Evolutionary conservation across 2,329 filamentous ascomycete genomes (phyloP).

Genomic region (Neurospora sp.): DNA sequence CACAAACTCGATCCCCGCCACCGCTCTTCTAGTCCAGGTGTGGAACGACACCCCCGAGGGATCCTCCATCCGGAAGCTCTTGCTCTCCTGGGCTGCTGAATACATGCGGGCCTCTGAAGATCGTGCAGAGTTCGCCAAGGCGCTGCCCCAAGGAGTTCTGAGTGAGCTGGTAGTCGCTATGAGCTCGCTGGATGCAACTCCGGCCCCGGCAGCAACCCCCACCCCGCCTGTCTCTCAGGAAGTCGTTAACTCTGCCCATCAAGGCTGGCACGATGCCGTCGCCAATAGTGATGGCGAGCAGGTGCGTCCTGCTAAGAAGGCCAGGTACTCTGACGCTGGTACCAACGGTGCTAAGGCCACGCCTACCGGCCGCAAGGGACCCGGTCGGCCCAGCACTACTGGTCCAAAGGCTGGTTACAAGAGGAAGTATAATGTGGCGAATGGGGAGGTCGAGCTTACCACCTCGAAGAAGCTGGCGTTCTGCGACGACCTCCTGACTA

Average conservation of each 20-base stretch:
- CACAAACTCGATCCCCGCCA: slow-evolving; percentile 46
- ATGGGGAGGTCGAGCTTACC: slow-evolving; percentile 22
- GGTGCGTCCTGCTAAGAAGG: slow-evolving; percentile 28
- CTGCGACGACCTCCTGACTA: slow-evolving; percentile 45
- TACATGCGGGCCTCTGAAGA: slow-evolving; percentile 50
- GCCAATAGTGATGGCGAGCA: slow-evolving; percentile 19
- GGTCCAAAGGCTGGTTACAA: slow-evolving; percentile 20
- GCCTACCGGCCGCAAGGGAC: slow-evolving; percentile 19
- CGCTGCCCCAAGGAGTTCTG: slow-evolving; percentile 50
- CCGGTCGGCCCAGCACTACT: slow-evolving; percentile 11
- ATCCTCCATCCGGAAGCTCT: slow-evolving; percentile 46
- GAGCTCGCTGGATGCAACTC: slow-evolving; percentile 40
- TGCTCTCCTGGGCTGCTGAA: slow-evolving; percentile 53
- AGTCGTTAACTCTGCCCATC: slow-evolving; percentile 10
- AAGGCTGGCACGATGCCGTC: slow-evolving; percentile 30
- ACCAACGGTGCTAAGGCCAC: slow-evolving; percentile 11
- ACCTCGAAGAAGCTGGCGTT: slow-evolving; percentile 42
- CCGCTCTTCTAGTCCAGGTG: slow-evolving; percentile 47
- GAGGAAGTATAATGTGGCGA: slow-evolving; percentile 21
- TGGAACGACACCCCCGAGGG: slow-evolving; percentile 54
- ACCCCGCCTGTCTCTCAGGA: slow-evolving; percentile 12
- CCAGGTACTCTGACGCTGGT: slow-evolving; percentile 29
- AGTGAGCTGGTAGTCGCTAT: slow-evolving; percentile 53
- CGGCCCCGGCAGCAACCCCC: slow-evolving; percentile 12
- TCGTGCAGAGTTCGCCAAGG: slow-evolving; percentile 47